Evolutionary conservation across 2,329 filamentous ascomycete species (phyloP), one percentile per base, ranked within the genome.

Genomic region (Niveomyces coronatus): DNA sequence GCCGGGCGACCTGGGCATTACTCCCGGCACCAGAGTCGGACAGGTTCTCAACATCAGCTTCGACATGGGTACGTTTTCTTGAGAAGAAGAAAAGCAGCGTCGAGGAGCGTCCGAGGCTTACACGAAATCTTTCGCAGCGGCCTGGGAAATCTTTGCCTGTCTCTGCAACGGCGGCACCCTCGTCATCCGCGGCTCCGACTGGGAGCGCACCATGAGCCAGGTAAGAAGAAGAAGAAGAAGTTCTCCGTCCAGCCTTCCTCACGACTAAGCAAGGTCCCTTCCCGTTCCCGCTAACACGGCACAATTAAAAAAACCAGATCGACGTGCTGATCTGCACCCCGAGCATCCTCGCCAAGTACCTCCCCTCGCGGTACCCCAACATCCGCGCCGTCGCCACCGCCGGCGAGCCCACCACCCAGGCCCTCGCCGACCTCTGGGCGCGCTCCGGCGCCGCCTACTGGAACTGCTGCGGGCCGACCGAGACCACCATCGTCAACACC

Each of bases 401-500:
- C n/a, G 72, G 72, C 9, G 72, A 76, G 49, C 66, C 70, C 5
- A 71, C 63, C 9, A 56, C 60, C 6, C 58, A 64, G 48, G 48
- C 53, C 64, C 58, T 77, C n/a, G 72, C 72, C 5, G 71, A 76
- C 45, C 55, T 68, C 22, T 76, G 72, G 73, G 66, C 70, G n/a
- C n/a, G n/a, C 11, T 55, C 60, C 3, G 53, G 64, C 37, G 61
- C 58, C 18, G 63, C 56, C 7, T 70, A 71, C 48, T 71, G 58
- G 61, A 77, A 76, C 53, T 68, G 70, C 45, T 77, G 72, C 47
- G 74, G 74, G 3, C 72, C 74, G 2, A 76, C 74, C 0, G 74
- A 78, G 49, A 70, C 71, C 11, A 76, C 69, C 1, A 73, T 77
- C 35, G 62, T 77, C 37, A 76, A 77, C 51, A 73, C 72, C 5